Conservation (phyloP, 2,329 filamentous ascomycete genomes). For the Claviceps capensis region DNA sequence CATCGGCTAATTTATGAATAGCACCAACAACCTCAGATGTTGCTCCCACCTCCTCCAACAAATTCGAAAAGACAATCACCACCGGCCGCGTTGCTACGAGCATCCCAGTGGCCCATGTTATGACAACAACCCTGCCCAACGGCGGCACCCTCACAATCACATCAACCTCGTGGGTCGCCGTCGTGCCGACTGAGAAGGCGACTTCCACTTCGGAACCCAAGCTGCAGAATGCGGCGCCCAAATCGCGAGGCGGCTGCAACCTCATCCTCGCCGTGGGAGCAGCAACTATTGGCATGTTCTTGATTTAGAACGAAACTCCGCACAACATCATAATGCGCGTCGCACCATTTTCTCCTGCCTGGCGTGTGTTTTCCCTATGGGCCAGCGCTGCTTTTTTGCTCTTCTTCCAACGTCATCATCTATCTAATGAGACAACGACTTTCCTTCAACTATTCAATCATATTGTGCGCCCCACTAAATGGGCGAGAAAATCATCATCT, state of each 20-base stretch:
- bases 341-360: background rate
- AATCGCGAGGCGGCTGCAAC: conserved; percentile 8
- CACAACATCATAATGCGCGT: no score
- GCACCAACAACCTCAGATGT: background rate
- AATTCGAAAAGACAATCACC: conserved; percentile 18
- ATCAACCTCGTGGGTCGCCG: conserved; percentile 34
- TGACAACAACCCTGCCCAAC: conserved; percentile 31
- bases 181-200: conserved; percentile 22
- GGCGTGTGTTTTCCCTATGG: background rate
- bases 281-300: conserved; percentile 11
- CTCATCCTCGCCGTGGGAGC: conserved; percentile 14
- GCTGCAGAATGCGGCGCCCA: conserved; percentile 24
- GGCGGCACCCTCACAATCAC: conserved; percentile 33
- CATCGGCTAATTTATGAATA: conserved; percentile 8
- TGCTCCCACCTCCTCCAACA: conserved; percentile 8
- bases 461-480: conserved; percentile 24
- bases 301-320: background rate
- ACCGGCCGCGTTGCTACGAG: conserved; percentile 21
- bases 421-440: conserved; percentile 2
- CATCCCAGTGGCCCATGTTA: conserved; percentile 23
- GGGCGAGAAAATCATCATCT: background rate
- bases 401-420: background rate
- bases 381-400: background rate
- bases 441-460: background rate
- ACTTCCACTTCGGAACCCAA: conserved; percentile 17